Conservation (phyloP, 805 yeast species). For the Candida taoyuanica region DNA sequence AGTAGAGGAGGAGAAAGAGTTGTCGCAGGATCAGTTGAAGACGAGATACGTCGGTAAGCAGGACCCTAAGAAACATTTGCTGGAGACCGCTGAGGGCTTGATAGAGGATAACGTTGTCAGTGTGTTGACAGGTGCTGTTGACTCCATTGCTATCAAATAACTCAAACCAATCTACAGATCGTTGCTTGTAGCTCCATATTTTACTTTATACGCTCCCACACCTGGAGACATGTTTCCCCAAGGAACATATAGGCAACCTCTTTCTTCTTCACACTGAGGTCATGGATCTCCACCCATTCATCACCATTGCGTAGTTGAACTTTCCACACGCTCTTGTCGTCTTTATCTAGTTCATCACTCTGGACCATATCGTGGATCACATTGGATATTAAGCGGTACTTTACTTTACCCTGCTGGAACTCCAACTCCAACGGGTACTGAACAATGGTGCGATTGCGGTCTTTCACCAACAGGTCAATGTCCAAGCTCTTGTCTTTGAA, state of each 20-base stretch:
- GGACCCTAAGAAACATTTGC: constrained; percentile 96
- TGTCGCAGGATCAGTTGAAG: constrained; percentile 82
- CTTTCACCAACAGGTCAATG: constrained; percentile 32
- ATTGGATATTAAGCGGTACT: constrained; percentile 46
- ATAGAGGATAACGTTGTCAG: constrained; percentile 90
- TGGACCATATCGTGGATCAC: constrained; percentile 33
- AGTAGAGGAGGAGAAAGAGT: constrained; percentile 86
- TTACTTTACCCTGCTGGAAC: constrained; percentile 21
- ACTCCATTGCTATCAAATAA: constrained; percentile 82
- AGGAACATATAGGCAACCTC: constrained; percentile 59
- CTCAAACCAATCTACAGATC: neutral
- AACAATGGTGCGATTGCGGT: constrained; percentile 58
- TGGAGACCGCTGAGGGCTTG: constrained; percentile 78
- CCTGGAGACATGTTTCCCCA: constrained; percentile 58
- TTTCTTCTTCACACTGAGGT: constrained; percentile 41
- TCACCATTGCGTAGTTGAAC: constrained; percentile 42
- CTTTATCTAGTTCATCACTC: constrained; percentile 22
- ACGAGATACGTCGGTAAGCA: constrained; percentile 97
- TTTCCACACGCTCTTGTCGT: constrained; percentile 39
- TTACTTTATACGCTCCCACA: constrained; percentile 48
- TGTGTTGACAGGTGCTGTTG: constrained; percentile 82
- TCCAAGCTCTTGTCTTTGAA: constrained; percentile 34
- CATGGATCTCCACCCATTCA: constrained; percentile 58
- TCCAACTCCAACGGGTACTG: constrained; percentile 44
- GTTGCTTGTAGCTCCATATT: too few species aligned